Base-by-base conservation (phyloP, 331 rosid species). In the Telfairia occidentalis region DNA sequence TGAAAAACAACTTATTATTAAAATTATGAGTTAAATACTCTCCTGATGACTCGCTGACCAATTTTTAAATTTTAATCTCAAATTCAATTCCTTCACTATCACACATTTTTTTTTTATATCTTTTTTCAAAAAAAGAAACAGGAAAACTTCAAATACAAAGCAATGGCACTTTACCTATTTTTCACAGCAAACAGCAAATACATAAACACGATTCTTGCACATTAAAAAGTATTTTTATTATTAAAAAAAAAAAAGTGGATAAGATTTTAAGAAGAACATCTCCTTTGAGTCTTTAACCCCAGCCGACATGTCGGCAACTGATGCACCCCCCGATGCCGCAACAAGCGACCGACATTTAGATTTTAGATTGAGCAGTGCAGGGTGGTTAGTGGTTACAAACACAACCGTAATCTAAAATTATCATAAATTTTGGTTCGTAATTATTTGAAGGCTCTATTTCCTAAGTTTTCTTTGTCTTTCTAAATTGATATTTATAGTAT, bases 291-390 rank as follows among this genome's bases (percentile, higher is more conserved):
- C 60, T 48, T 30, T 71, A 71, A 71, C 30, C 60, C 5, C 2
- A 71, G 8, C 76, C 76, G 76, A 71, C 60, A 71, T 73, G 77
- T 73, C 77, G 77, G 65, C 52, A 7, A 53, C 15, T 0, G 3
- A 48, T 29, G 76, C 77, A 53, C 65, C 16, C 16, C 34, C 65
- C 66, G 64, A 54, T 15, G 50, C 77, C 50, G 42, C 48, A 54
- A 34, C 50, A 53, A 34, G 21, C 50, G 77, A 23, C 77, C 77
- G 77, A 73, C 77, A 73, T 52, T 11, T 32, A 35, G 16, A 52
- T 73, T 19, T 32, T 12, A 52, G 48, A n/a, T 46, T 71, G 13
- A 34, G 18, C 35, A 12, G 15, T n/a, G 64, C 46, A 30, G 24
- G 35, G 77, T 53, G 65, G 77, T 73, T 73, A 53, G 48, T 30